These are phyloP conservation scores for Metschnikowia bowlesiae DNA, from an alignment of 805 yeast species.

Conservation along the genomic window DNA sequence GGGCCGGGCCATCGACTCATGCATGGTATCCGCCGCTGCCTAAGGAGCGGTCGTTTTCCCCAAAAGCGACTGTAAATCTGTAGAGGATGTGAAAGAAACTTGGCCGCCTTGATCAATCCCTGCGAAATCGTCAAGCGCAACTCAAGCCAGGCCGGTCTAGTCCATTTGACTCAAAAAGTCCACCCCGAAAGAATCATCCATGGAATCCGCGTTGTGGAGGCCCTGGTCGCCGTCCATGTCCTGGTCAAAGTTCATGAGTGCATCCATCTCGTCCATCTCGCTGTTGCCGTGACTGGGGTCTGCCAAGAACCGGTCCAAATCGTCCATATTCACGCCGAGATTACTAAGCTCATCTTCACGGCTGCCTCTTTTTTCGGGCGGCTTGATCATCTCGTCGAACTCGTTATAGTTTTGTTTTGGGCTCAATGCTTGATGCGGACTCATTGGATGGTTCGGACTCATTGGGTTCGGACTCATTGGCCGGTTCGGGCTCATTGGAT, in stretches of 20 bases:
- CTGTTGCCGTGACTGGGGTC: slow-evolving; percentile 11
- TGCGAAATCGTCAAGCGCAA: too few relatives aligned
- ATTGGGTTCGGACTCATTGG: too few relatives aligned
- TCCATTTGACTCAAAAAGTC: slow-evolving; percentile 34
- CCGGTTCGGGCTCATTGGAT: too few relatives aligned
- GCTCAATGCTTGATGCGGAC: too few relatives aligned
- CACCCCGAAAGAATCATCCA: slow-evolving; percentile 32
- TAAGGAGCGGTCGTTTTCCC: too few relatives aligned
- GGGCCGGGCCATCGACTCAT: too few relatives aligned
- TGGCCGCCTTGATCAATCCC: too few relatives aligned
- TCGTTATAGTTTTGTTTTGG: slow-evolving; percentile 1
- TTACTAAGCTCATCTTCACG: background rate
- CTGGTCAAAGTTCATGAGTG: slow-evolving; percentile 17
- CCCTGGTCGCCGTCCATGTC: slow-evolving; percentile 7
- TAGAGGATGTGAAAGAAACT: too few relatives aligned
- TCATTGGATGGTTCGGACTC: too few relatives aligned
- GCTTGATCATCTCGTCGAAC: slow-evolving; percentile 3
- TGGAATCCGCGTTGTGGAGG: slow-evolving; percentile 5
- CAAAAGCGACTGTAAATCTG: too few relatives aligned
- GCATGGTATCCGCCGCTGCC: too few relatives aligned
- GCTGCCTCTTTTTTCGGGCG: background rate
- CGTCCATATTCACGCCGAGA: slow-evolving; percentile 16
- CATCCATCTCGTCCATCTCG: slow-evolving; percentile 19
- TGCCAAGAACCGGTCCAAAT: slow-evolving; percentile 17
- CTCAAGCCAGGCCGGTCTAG: background rate